phyloP scores from a whole-genome alignment of 441 rosid species.

The Metrosideros polymorpha region DNA sequence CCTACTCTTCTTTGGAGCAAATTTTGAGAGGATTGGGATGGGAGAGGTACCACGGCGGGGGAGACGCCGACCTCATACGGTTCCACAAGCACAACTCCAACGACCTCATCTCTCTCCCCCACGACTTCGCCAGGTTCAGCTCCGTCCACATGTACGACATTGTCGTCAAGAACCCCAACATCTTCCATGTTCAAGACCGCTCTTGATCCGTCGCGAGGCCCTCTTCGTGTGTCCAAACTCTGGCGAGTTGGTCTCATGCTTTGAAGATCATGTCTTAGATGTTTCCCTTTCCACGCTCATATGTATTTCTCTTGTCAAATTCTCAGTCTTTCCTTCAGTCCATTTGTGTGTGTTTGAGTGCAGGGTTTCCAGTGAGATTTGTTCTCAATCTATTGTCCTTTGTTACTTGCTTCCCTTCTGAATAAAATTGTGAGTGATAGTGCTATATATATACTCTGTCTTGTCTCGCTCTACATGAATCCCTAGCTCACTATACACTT shows the following conservation, averaged over 20 bases:
- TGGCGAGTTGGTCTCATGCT: neutral
- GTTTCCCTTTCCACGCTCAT: neutral
- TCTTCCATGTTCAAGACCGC: slow-evolving; percentile 2
- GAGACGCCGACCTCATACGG: neutral
- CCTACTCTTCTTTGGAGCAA: neutral
- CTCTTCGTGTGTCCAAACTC: neutral
- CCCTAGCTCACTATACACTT: neutral
- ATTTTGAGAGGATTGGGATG: slow-evolving; percentile 1
- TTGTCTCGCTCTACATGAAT: neutral
- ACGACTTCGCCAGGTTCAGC: slow-evolving; percentile 3
- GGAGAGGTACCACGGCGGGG: neutral
- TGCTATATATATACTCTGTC: neutral
- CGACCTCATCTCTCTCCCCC: slow-evolving; percentile 6
- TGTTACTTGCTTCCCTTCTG: neutral
- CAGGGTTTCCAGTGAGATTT: neutral
- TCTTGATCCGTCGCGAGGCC: neutral
- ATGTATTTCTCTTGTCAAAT: neutral
- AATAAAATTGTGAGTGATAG: neutral
- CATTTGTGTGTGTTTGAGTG: neutral
- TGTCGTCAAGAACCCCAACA: slow-evolving; percentile 7
- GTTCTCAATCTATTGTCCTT: neutral
- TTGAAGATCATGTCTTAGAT: neutral
- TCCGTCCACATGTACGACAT: slow-evolving; percentile 8
- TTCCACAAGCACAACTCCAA: slow-evolving; percentile 8
- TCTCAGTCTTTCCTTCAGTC: neutral